A percentile compares a stretch with the other conserved stretches of the same genome.
Evolutionary conservation across 176 grass and related monocot species (phyloP).

Genomic region (Phoenix dactylifera): DNA sequence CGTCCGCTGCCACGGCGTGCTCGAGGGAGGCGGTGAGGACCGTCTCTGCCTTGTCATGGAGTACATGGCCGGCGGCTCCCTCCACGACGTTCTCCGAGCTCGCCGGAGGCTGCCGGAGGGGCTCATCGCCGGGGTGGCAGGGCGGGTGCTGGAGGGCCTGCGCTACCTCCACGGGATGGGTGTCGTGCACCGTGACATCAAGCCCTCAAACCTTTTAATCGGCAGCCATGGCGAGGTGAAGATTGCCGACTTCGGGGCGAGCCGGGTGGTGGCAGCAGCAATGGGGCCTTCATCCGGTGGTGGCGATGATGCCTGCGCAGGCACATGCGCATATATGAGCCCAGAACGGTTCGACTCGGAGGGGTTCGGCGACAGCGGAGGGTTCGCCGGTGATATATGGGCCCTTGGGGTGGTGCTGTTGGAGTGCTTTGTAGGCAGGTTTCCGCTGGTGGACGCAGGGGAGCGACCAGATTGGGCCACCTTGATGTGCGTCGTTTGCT

Average conservation of each 20-base stretch:
- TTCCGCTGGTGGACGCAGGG: conserved; percentile 23
- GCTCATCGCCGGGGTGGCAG: conserved; percentile 16
- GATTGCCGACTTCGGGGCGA: conserved; percentile 22
- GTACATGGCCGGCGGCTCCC: conserved; percentile 20
- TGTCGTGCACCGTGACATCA: conserved; percentile 43
- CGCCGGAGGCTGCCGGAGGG: conserved; percentile 16
- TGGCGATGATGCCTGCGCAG: background rate
- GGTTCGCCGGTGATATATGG: conserved; percentile 26
- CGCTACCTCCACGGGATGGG: conserved; percentile 27
- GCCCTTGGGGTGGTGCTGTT: conserved; percentile 29
- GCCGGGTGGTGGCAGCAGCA: conserved; percentile 3
- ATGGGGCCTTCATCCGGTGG: background rate
- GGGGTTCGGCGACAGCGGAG: conserved; percentile 9
- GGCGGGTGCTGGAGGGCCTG: conserved; percentile 23
- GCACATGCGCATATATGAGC: conserved; percentile 35
- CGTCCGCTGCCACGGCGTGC: conserved; percentile 21
- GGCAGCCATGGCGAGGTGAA: conserved; percentile 7
- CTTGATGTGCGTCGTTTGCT: conserved; percentile 11
- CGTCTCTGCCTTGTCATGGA: conserved; percentile 21
- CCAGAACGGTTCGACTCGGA: conserved; percentile 33
- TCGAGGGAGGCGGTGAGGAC: background rate
- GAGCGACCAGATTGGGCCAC: conserved; percentile 22
- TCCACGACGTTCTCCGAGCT: conserved; percentile 17
- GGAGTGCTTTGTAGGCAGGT: conserved; percentile 29
- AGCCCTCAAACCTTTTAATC: conserved; percentile 36